These are phyloP conservation scores for Hanseniaspora clermontiae DNA, from an alignment of 805 yeast genomes.

Conservation along the genomic window DNA sequence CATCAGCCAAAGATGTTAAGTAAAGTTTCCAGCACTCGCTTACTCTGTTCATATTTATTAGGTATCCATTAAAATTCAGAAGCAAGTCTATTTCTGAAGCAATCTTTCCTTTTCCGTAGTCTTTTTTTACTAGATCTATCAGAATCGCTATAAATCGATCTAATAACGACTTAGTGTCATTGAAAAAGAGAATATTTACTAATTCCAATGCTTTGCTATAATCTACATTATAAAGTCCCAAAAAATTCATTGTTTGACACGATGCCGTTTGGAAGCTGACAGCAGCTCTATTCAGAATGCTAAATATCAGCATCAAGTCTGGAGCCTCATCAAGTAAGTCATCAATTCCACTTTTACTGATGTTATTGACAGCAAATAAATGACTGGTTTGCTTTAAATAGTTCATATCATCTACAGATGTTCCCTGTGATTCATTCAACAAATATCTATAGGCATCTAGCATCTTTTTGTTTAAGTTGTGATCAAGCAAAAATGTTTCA, in stretches of 20 bases:
- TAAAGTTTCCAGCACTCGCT: background rate
- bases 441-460: background rate
- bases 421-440: background rate
- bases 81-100: background rate
- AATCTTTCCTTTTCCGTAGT: background rate
- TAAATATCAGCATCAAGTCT: background rate
- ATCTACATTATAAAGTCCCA: background rate
- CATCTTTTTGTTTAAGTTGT: background rate
- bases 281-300: background rate
- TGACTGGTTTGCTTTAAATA: background rate
- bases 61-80: background rate
- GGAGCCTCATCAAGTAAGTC: constrained; percentile 8
- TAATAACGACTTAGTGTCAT: background rate
- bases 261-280: background rate
- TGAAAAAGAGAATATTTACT: background rate
- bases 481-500: background rate
- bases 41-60: background rate
- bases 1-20: background rate
- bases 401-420: background rate
- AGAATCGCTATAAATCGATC: background rate
- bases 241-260: background rate
- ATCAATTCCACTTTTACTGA: background rate
- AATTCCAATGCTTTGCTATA: background rate
- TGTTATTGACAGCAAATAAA: constrained; percentile 6
- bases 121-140: background rate